Evolutionary conservation across 2,329 filamentous ascomycete species (phyloP).

Genomic region (Plectosphaerella plurivora): DNA sequence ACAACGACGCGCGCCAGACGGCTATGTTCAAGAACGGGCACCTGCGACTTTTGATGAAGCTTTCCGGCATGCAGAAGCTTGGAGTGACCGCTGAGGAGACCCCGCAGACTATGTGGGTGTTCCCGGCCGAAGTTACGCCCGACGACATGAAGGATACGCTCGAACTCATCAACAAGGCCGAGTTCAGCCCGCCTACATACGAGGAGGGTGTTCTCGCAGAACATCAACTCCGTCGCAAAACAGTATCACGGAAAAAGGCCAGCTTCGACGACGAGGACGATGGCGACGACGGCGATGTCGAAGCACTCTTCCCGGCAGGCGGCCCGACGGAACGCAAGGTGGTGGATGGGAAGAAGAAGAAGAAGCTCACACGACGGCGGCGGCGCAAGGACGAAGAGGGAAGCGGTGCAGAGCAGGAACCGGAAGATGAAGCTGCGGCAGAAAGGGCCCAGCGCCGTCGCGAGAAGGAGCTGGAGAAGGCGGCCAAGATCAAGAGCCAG

Average conservation of each 20-base stretch:
- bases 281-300: conserved; percentile 39
- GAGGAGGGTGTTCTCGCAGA: conserved; percentile 72
- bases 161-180: conserved; percentile 70
- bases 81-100: conserved; percentile 59
- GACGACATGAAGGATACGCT: conserved; percentile 63
- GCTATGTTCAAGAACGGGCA: conserved; percentile 89
- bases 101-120: conserved; percentile 70
- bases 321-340: conserved; percentile 56
- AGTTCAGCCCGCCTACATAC: conserved; percentile 73
- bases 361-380: conserved; percentile 39
- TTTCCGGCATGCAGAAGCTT: conserved; percentile 64
- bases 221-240: conserved; percentile 73
- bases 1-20: conserved; percentile 60
- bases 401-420: conserved; percentile 18
- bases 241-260: conserved; percentile 48
- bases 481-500: conserved; percentile 76
- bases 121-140: conserved; percentile 63
- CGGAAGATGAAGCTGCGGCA: conserved; percentile 61
- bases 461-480: conserved; percentile 71
- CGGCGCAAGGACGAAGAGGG: conserved; percentile 36
- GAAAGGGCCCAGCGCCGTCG: conserved; percentile 58
- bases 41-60: conserved; percentile 76
- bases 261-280: conserved; percentile 63
- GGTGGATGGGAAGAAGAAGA: conserved; percentile 53
- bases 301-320: conserved; percentile 64